Conservation (phyloP, 768 basidiomycete genomes). For the Termitomyces sp. region DNA sequence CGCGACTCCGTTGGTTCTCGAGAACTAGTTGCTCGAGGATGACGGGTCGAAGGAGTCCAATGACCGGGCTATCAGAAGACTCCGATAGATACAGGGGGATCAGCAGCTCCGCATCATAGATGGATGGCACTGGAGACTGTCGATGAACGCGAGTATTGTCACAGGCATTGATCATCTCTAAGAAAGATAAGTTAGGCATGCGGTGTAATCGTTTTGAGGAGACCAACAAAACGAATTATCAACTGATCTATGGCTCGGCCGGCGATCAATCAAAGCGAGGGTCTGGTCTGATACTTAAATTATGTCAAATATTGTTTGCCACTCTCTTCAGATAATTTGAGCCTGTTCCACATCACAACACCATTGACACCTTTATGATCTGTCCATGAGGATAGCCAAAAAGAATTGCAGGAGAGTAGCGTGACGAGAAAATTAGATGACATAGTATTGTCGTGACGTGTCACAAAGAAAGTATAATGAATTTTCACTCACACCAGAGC, state of each 20-base stretch:
- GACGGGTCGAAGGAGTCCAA: constrained; percentile 56
- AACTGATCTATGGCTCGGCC: not conserved
- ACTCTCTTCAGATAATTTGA: not conserved
- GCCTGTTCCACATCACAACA: not conserved
- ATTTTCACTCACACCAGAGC: constrained; percentile 41
- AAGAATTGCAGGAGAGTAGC: not conserved
- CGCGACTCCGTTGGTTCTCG: constrained; percentile 39
- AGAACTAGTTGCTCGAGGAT: constrained; percentile 47
- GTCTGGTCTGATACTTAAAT: too few relatives aligned
- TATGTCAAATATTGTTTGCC: too few relatives aligned
- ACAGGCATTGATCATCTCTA: constrained; percentile 63
- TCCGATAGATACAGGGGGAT: constrained; percentile 53
- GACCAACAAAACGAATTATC: not conserved
- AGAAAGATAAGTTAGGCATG: constrained; percentile 34
- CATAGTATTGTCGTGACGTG: not conserved
- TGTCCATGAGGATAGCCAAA: not conserved
- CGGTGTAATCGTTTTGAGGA: not conserved
- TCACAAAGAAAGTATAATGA: constrained; percentile 13
- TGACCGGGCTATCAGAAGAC: constrained; percentile 45
- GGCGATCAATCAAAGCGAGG: not conserved
- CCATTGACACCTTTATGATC: not conserved
- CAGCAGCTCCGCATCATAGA: constrained; percentile 37
- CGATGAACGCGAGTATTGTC: constrained; percentile 57
- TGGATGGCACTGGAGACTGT: constrained; percentile 22
- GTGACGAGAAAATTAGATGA: not conserved